phyloP scores from a whole-genome alignment of 805 yeast species.

The Saturnispora besseyi region DNA sequence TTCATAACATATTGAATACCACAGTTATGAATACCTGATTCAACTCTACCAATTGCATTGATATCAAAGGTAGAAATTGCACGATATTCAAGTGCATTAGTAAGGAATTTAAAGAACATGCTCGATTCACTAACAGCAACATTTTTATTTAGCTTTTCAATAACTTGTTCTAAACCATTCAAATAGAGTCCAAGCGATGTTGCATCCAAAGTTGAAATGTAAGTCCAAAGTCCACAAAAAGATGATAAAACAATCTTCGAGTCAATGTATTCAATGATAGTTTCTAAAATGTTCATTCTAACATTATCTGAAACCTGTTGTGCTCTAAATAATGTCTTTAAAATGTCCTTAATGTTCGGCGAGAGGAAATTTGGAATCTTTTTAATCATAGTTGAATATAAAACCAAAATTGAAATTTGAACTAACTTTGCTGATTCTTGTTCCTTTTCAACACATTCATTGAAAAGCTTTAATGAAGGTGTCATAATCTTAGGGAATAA shows the following conservation, averaged over 20 bases:
- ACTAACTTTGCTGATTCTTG: constrained; percentile 32
- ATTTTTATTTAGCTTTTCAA: constrained; percentile 64
- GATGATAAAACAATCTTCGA: constrained; percentile 51
- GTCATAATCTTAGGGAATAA: constrained; percentile 78
- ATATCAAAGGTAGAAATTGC: constrained; percentile 48
- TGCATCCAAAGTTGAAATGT: constrained; percentile 30
- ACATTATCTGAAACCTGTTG: constrained; percentile 49
- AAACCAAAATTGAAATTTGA: constrained; percentile 62
- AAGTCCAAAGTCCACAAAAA: constrained; percentile 55
- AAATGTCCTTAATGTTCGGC: constrained; percentile 55
- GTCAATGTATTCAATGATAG: constrained; percentile 61
- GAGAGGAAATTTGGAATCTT: constrained; percentile 80
- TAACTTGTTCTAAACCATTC: constrained; percentile 53
- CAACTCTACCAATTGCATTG: constrained; percentile 74
- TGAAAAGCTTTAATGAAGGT: constrained; percentile 56
- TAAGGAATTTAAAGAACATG: constrained; percentile 56
- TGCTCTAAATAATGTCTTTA: constrained; percentile 49
- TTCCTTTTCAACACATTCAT: constrained; percentile 26
- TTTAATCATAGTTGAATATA: constrained; percentile 67
- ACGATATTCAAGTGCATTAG: constrained; percentile 66
- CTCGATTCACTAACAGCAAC: constrained; percentile 65
- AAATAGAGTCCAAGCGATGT: constrained; percentile 61
- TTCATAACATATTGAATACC: constrained; percentile 77
- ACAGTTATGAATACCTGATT: constrained; percentile 62
- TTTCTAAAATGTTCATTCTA: constrained; percentile 52